phyloP scores from a whole-genome alignment of 352 stramenopile species.

The Pythium periplocum region DNA sequence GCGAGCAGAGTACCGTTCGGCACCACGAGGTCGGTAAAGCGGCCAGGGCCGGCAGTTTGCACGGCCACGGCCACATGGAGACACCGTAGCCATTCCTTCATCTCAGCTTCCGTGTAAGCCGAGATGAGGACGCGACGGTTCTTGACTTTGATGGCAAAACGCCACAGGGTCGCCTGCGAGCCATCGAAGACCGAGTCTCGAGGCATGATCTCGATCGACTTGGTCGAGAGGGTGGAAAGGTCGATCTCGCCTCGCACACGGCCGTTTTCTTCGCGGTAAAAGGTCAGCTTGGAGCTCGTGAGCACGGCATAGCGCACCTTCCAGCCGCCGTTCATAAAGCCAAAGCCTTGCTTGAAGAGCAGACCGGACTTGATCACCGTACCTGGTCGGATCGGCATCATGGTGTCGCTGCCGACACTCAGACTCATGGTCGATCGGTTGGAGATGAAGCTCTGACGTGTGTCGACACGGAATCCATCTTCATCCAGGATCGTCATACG shows the following conservation, averaged over 20 bases:
- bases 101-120: slow-evolving; percentile 74
- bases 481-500: slow-evolving; percentile 68
- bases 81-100: slow-evolving; percentile 82
- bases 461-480: slow-evolving; percentile 29
- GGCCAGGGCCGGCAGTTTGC: slow-evolving; percentile 39
- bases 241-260: slow-evolving; percentile 68
- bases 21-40: slow-evolving; percentile 68
- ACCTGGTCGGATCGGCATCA: slow-evolving; percentile 1
- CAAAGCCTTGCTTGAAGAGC: slow-evolving; percentile 74
- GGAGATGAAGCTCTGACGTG: slow-evolving; percentile 4
- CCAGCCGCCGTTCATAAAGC: slow-evolving; percentile 52
- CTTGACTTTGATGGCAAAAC: slow-evolving; percentile 66
- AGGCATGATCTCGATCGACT: slow-evolving; percentile 81
- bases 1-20: slow-evolving; percentile 61
- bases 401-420: too few relatives aligned
- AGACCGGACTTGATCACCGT: slow-evolving; percentile 60
- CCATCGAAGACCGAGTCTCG: slow-evolving; percentile 76
- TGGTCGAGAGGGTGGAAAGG: slow-evolving; percentile 49
- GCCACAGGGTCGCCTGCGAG: slow-evolving; percentile 71
- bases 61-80: slow-evolving; percentile 67
- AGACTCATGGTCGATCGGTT: background rate
- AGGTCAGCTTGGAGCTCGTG: slow-evolving; percentile 59
- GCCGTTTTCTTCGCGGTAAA: slow-evolving; percentile 69
- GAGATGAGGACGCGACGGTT: slow-evolving; percentile 60
- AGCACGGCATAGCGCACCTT: slow-evolving; percentile 74